Percentiles rank a stretch among this genome's conserved stretches.
Conservation (phyloP, 2,329 filamentous ascomycete genomes). For the Fusarium nisikadoi region DNA sequence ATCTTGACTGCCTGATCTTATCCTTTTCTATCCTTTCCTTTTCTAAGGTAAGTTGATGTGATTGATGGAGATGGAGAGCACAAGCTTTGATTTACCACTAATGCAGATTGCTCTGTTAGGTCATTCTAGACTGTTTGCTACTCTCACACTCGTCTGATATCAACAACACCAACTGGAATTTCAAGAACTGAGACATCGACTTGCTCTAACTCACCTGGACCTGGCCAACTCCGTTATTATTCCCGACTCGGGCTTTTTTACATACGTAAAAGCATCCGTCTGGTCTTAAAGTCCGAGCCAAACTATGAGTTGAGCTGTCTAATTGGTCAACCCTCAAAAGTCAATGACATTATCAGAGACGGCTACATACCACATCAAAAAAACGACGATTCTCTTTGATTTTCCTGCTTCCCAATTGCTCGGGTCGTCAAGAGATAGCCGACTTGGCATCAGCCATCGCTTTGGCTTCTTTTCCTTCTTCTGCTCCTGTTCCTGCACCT, state of each 20-base stretch:
- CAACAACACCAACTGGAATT: not conserved
- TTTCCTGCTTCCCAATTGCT: constrained; percentile 17
- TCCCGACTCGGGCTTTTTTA: constrained; percentile 2
- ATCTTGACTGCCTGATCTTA: constrained; percentile 25
- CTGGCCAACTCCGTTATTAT: constrained; percentile 11
- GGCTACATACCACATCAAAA: constrained; percentile 8
- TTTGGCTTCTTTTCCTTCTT: not conserved
- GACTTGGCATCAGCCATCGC: constrained; percentile 30
- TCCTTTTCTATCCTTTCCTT: not conserved
- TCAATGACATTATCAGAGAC: constrained; percentile 4
- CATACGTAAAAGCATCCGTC: not conserved
- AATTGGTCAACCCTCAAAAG: constrained; percentile 1
- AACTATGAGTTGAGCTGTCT: not conserved
- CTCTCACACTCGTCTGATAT: not conserved
- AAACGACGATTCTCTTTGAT: not conserved
- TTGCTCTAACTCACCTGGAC: not conserved
- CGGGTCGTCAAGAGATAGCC: constrained; percentile 27
- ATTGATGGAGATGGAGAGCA: not conserved
- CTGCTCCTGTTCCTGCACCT: constrained; percentile 25
- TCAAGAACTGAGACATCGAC: not conserved
- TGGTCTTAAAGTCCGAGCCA: constrained; percentile 1
- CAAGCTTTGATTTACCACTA: constrained; percentile 5
- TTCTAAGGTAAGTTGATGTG: constrained; percentile 3
- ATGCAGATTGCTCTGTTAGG: constrained; percentile 13
- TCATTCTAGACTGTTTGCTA: not conserved